Conservation (phyloP, 768 basidiomycete species). For the Mycena amicta region DNA sequence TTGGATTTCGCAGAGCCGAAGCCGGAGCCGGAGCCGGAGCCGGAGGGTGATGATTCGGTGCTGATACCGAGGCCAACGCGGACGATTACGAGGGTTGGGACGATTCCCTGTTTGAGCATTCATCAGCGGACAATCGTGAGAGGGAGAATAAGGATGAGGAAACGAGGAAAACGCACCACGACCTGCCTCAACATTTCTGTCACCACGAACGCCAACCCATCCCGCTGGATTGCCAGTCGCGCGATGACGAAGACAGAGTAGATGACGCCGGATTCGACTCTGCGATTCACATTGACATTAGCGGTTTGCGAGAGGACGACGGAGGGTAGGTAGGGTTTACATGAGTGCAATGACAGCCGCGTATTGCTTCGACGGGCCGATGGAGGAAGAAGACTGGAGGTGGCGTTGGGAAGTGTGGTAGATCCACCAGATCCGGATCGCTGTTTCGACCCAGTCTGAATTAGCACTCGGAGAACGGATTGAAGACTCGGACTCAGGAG, state of each 20-base stretch:
- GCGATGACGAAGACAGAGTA: constrained; percentile 32
- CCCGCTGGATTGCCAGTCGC: constrained; percentile 27
- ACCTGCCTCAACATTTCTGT: constrained; percentile 29
- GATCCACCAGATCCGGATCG: constrained; percentile 36
- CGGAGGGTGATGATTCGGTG: constrained; percentile 9
- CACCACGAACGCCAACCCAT: constrained; percentile 9
- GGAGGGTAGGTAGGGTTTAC: no score
- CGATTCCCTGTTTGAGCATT: constrained; percentile 28
- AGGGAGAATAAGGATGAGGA: neutral
- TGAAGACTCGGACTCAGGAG: no score
- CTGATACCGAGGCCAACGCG: constrained; percentile 31
- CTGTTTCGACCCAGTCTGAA: no score
- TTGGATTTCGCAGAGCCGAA: neutral
- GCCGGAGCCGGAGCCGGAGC: no score
- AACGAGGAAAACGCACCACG: constrained; percentile 24
- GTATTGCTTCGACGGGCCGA: constrained; percentile 29
- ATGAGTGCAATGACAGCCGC: constrained; percentile 29
- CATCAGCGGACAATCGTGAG: neutral
- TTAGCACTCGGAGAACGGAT: no score
- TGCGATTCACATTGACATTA: constrained; percentile 16
- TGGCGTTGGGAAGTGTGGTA: constrained; percentile 28
- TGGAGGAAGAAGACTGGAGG: constrained; percentile 21
- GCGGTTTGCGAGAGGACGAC: no score
- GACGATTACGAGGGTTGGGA: constrained; percentile 35
- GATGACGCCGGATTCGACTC: constrained; percentile 35